Percentiles rank a stretch among this genome's conserved stretches.
phyloP scores from a whole-genome alignment of 257 asterid species.

The Jacaranda copaia region DNA sequence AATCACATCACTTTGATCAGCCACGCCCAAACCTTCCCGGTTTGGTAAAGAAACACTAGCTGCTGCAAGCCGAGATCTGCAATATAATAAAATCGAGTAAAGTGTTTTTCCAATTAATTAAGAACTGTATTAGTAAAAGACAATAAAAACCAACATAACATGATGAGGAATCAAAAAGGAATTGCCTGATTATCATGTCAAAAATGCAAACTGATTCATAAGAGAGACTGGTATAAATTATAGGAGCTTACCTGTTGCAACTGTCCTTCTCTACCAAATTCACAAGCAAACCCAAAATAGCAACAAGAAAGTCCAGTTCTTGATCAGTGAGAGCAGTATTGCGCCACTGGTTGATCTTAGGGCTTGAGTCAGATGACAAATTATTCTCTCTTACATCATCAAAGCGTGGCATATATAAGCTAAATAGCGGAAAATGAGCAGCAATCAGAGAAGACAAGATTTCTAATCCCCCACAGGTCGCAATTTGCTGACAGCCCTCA shows the following conservation, averaged over 20 bases:
- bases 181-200: neutral
- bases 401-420: conserved; percentile 38
- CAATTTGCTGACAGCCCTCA: conserved; percentile 83
- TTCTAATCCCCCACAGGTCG: conserved; percentile 74
- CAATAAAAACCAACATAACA: conserved; percentile 1
- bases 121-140: neutral
- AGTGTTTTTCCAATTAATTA: conserved; percentile 19
- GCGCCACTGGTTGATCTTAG: conserved; percentile 36
- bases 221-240: neutral
- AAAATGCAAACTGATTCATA: neutral
- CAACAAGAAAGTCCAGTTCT: conserved; percentile 82
- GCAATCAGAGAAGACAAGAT: conserved; percentile 70
- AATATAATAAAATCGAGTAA: neutral
- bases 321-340: conserved; percentile 62
- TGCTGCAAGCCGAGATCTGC: conserved; percentile 73
- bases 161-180: conserved; percentile 4
- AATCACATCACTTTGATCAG: conserved; percentile 54
- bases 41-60: conserved; percentile 60
- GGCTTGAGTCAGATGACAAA: conserved; percentile 47
- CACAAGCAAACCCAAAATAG: conserved; percentile 83
- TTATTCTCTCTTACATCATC: conserved; percentile 36
- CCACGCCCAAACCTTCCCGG: conserved; percentile 45
- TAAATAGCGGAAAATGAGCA: conserved; percentile 67
- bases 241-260: conserved; percentile 58
- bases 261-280: conserved; percentile 88